A percentile compares a stretch with the other conserved stretches of the same genome.
Evolutionary conservation across 495 filamentous ascomycete species (phyloP).

Genomic region (Penicillium malachiteum): DNA sequence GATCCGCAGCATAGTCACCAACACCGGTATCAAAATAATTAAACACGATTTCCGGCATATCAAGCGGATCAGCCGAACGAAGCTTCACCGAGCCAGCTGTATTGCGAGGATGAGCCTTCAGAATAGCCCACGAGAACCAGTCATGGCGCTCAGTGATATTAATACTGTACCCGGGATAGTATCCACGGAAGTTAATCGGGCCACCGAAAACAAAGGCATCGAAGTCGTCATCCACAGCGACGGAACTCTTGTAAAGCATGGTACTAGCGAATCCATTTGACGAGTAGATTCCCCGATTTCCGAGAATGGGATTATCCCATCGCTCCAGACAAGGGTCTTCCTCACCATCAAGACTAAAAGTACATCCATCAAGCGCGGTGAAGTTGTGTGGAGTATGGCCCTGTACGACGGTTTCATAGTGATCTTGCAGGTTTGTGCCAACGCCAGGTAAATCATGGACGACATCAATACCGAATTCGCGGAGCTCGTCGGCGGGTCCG

Average conservation of each 20-base stretch:
- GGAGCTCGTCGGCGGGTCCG: conserved; percentile 53
- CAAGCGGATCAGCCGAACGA: conserved; percentile 49
- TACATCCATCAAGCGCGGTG: conserved; percentile 44
- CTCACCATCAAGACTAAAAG: conserved; percentile 31
- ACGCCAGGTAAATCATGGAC: conserved; percentile 60
- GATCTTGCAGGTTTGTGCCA: conserved; percentile 66
- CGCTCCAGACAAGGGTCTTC: conserved; percentile 47
- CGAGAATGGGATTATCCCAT: conserved; percentile 38
- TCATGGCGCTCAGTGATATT: conserved; percentile 27
- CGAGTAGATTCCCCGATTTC: conserved; percentile 48
- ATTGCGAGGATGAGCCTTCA: conserved; percentile 55
- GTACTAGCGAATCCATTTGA: conserved; percentile 47
- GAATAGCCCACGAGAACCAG: conserved; percentile 49
- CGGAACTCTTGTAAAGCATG: conserved; percentile 45
- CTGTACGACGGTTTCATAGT: conserved; percentile 55
- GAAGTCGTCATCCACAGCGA: conserved; percentile 35
- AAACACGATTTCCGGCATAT: conserved; percentile 56
- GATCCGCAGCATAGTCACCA: conserved; percentile 36
- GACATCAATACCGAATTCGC: conserved; percentile 48
- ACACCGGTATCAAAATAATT: conserved; percentile 52
- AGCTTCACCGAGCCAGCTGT: conserved; percentile 53
- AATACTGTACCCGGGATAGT: conserved; percentile 36
- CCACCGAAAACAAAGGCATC: conserved; percentile 56
- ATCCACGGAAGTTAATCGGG: conserved; percentile 48
- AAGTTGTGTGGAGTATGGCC: conserved; percentile 44